Base-by-base conservation (phyloP, 805 yeast species). In the Danielozyma ontarioensis region DNA sequence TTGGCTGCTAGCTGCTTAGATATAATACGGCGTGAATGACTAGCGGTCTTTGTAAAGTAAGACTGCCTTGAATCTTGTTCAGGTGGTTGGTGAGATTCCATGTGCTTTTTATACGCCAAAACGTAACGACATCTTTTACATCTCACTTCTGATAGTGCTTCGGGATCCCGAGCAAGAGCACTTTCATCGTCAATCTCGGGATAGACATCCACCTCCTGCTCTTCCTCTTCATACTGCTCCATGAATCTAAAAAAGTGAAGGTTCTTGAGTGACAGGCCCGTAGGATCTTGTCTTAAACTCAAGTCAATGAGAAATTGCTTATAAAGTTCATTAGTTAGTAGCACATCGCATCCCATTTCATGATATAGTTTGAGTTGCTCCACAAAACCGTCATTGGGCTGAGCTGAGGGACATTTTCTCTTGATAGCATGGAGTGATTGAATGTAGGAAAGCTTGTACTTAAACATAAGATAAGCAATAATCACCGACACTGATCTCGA, bases 91-190 rank as follows among this genome's bases (percentile, higher is more conserved):
- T 89, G 96, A 15, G 64, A 55, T 19, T 83, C 74, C 36, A 83
- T 71, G 13, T 81, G 74, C 2, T 72, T 56, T 1, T 83, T 74
- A 13, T 69, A 56, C 0, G 95, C 95, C 17, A 90, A 62, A 13
- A 66, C 62, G 21, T 75, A 72, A 43, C 97, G 74, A 62, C 98
- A 90, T 53, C 78, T 76, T 45, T 82, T 85, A 62, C 98, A 90
- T 37, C 95, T 68, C 25, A 86, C 55, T 22, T 67, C 66, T 17
- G 58, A 27, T 27, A 56, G 3, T 57, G 48, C 13, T 26, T 23
- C 43, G 33, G 25, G 32, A n/a, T 29, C 36, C 30, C 13, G 7
- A 14, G 24, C 19, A n/a, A 31, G 36, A n/a, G 37, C 32, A 13
- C 19, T 34, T 13, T 12, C 31, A 17, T 12, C 35, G 28, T 14